Evolutionary conservation across 2,329 filamentous ascomycete genomes (phyloP).

Genomic region (Stachybotrys echinatus): DNA sequence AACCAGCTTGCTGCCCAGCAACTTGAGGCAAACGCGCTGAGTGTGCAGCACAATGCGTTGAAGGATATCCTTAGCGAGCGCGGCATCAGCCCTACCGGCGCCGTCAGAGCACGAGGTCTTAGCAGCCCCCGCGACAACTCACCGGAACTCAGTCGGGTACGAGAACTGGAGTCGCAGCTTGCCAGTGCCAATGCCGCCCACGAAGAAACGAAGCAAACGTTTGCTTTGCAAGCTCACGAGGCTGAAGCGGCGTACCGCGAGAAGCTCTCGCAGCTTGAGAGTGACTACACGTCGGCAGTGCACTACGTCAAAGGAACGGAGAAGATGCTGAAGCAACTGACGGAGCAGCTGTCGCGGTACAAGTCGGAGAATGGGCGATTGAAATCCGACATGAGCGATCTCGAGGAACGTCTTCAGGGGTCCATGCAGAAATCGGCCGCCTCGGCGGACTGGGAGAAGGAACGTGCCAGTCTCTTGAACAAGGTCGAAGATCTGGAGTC

Average conservation of each 20-base stretch:
- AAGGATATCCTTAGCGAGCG: constrained; percentile 90
- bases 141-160: constrained; percentile 72
- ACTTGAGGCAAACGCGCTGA: constrained; percentile 88
- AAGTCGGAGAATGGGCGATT: constrained; percentile 81
- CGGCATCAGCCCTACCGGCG: constrained; percentile 72
- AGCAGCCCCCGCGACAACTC: constrained; percentile 68
- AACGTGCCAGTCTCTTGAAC: constrained; percentile 61
- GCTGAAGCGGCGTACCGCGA: constrained; percentile 87
- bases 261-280: constrained; percentile 89
- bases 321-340: constrained; percentile 98
- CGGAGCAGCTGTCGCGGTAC: constrained; percentile 90
- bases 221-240: constrained; percentile 76
- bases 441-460: constrained; percentile 65
- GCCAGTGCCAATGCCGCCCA: constrained; percentile 71
- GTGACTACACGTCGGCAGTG: constrained; percentile 95
- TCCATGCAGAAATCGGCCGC: constrained; percentile 30
- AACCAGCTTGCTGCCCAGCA: constrained; percentile 80
- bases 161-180: constrained; percentile 85
- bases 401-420: constrained; percentile 48
- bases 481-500: constrained; percentile 66
- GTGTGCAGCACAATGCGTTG: constrained; percentile 85
- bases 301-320: constrained; percentile 98
- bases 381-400: constrained; percentile 71
- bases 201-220: constrained; percentile 75
- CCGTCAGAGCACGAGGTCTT: constrained; percentile 65